phyloP scores from a whole-genome alignment of 805 yeast genomes.

The Brettanomyces anomalus region DNA sequence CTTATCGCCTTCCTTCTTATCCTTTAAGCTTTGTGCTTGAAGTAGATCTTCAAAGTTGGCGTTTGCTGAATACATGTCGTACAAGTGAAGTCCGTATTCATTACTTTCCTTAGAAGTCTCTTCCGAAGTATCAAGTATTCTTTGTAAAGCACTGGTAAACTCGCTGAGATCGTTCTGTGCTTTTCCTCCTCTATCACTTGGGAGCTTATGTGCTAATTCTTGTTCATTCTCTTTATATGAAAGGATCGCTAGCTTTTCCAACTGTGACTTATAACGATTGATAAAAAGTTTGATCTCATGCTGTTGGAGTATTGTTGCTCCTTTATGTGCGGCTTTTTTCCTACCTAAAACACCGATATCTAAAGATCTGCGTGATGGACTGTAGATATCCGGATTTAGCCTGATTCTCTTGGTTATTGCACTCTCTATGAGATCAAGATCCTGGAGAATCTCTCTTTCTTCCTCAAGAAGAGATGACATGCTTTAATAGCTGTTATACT shows the following conservation, averaged over 20 bases:
- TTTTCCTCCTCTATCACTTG: constrained; percentile 4
- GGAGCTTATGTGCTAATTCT: constrained; percentile 2
- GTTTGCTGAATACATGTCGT: constrained; percentile 23
- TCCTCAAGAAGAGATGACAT: constrained; percentile 26
- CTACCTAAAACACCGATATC: constrained; percentile 24
- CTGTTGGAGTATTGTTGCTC: constrained; percentile 50
- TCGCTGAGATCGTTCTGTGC: constrained; percentile 3
- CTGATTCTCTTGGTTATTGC: constrained; percentile 56
- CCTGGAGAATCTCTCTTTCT: constrained; percentile 39
- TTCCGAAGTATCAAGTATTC: constrained; percentile 16
- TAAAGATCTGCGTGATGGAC: constrained; percentile 14
- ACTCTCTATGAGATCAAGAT: constrained; percentile 61
- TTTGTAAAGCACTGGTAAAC: constrained; percentile 31
- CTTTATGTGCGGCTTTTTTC: constrained; percentile 32
- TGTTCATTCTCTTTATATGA: background rate
- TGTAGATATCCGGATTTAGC: constrained; percentile 50
- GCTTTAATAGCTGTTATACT: too few relatives aligned
- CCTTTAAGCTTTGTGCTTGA: background rate
- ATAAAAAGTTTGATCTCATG: constrained; percentile 55
- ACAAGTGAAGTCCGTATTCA: constrained; percentile 17
- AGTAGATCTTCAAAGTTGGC: constrained; percentile 5
- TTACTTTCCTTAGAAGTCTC: background rate
- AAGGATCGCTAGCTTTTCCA: constrained; percentile 16
- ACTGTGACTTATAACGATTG: constrained; percentile 32
- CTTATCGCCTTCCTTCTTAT: background rate